These are phyloP conservation scores for Phialophora tarda DNA, from an alignment of 2,329 filamentous ascomycete genomes.

Conservation along the genomic window DNA sequence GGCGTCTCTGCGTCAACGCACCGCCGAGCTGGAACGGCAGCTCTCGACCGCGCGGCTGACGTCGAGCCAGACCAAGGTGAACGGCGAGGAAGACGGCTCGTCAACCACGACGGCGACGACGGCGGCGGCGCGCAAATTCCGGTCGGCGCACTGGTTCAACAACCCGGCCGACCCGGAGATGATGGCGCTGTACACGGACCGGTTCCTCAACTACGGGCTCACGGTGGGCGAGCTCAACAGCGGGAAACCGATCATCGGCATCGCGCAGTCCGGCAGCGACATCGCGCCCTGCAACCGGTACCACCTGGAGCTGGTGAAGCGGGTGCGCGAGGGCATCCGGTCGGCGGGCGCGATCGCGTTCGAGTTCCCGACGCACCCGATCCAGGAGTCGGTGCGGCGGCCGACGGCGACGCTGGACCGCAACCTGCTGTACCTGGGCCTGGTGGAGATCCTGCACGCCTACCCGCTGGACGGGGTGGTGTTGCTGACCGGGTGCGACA, in stretches of 20 bases:
- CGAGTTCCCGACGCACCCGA: conserved; percentile 60
- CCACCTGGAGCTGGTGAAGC: conserved; percentile 57
- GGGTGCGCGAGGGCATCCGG: conserved; percentile 58
- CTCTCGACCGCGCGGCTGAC: conserved; percentile 42
- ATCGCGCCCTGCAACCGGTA: conserved; percentile 58
- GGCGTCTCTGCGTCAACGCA: conserved; percentile 47
- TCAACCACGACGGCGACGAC: not conserved
- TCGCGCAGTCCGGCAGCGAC: conserved; percentile 59
- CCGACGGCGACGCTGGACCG: conserved; percentile 58
- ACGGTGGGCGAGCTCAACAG: conserved; percentile 57
- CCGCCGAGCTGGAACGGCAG: conserved; percentile 47
- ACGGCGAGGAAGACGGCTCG: conserved; percentile 14
- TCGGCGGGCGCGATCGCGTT: conserved; percentile 57
- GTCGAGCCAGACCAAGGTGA: conserved; percentile 22
- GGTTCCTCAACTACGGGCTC: conserved; percentile 58
- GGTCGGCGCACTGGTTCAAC: conserved; percentile 55
- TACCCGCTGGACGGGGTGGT: conserved; percentile 60
- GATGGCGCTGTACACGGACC: conserved; percentile 57
- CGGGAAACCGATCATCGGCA: conserved; percentile 59
- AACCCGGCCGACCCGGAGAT: conserved; percentile 51
- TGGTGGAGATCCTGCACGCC: conserved; percentile 56
- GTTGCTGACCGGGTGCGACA: conserved; percentile 59
- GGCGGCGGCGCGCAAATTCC: conserved; percentile 40
- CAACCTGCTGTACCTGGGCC: conserved; percentile 55
- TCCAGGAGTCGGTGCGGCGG: conserved; percentile 56